These are phyloP conservation scores for Trichoderma lentiforme DNA, from an alignment of 2,329 filamentous ascomycete genomes.

Conservation along the genomic window DNA sequence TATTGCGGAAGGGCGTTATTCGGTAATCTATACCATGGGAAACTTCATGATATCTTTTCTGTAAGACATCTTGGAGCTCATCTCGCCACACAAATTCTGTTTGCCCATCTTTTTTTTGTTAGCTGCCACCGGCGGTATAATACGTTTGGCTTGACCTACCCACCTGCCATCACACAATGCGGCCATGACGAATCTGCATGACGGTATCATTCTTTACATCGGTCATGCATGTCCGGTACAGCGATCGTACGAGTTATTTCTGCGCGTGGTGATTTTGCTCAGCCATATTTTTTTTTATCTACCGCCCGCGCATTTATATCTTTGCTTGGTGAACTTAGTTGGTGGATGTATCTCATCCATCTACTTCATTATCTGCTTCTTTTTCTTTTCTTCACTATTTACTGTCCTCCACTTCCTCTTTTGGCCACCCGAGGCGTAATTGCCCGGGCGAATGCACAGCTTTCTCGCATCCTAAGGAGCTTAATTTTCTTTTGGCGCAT, in stretches of 20 bases:
- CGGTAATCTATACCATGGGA: slow-evolving; percentile 35
- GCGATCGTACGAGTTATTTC: slow-evolving; percentile 46
- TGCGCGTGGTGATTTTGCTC: slow-evolving; percentile 21
- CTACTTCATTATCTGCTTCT: slow-evolving; percentile 13
- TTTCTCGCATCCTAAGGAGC: slow-evolving; percentile 26
- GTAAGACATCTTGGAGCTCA: slow-evolving; percentile 17
- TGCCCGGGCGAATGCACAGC: slow-evolving; percentile 20
- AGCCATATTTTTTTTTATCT: slow-evolving; percentile 16
- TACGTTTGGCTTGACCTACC: slow-evolving; percentile 16
- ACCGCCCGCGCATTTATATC: slow-evolving; percentile 15
- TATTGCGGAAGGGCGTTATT: slow-evolving; percentile 29
- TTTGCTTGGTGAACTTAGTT: slow-evolving; percentile 21
- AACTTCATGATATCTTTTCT: slow-evolving; percentile 23
- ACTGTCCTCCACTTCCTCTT: slow-evolving; percentile 29
- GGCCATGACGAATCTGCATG: slow-evolving; percentile 55
- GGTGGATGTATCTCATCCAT: slow-evolving; percentile 27
- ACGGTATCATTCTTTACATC: slow-evolving; percentile 51
- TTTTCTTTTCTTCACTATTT: slow-evolving; percentile 30
- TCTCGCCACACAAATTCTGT: not conserved
- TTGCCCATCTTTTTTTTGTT: slow-evolving; percentile 18
- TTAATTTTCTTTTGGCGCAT: slow-evolving; percentile 30
- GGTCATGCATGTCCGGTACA: slow-evolving; percentile 61
- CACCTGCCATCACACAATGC: slow-evolving; percentile 11
- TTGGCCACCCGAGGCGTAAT: slow-evolving; percentile 9
- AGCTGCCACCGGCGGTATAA: slow-evolving; percentile 16